A percentile compares a stretch with the other conserved stretches of the same genome.
Evolutionary conservation across 805 yeast species (phyloP).

Genomic region (Kluyveromyces wickerhamii): DNA sequence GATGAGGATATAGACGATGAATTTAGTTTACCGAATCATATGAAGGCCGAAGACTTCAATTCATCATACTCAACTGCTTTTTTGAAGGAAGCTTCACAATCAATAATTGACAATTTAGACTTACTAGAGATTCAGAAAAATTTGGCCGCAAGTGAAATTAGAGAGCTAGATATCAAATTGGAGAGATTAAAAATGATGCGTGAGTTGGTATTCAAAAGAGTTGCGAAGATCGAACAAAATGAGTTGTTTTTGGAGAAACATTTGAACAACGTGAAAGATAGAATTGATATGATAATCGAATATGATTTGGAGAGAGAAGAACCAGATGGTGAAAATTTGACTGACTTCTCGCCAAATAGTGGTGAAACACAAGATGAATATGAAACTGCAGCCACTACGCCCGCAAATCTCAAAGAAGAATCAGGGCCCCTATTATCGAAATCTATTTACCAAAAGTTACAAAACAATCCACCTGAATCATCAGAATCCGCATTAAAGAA

Average conservation of each 20-base stretch:
- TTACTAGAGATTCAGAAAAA: conserved; percentile 56
- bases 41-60: conserved; percentile 36
- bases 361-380: conserved; percentile 9
- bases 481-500: conserved; percentile 5
- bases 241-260: conserved; percentile 49
- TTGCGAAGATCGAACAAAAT: conserved; percentile 53
- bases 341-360: background rate
- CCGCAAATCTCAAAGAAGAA: conserved; percentile 8
- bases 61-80: conserved; percentile 36
- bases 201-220: conserved; percentile 46
- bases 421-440: conserved; percentile 33
- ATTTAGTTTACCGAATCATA: conserved; percentile 32
- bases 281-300: conserved; percentile 38
- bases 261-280: conserved; percentile 35
- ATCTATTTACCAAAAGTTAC: conserved; percentile 39
- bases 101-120: conserved; percentile 41
- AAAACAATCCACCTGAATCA: conserved; percentile 26
- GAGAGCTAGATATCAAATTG: conserved; percentile 54
- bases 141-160: conserved; percentile 54
- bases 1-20: conserved; percentile 12
- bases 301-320: conserved; percentile 30
- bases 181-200: conserved; percentile 44
- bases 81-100: conserved; percentile 32
- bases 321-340: conserved; percentile 6
- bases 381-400: conserved; percentile 7